Evolutionary conservation across 148 eudicot species (phyloP), one percentile per base, ranked within the genome.

Genomic region (Euryodendron excelsum): DNA sequence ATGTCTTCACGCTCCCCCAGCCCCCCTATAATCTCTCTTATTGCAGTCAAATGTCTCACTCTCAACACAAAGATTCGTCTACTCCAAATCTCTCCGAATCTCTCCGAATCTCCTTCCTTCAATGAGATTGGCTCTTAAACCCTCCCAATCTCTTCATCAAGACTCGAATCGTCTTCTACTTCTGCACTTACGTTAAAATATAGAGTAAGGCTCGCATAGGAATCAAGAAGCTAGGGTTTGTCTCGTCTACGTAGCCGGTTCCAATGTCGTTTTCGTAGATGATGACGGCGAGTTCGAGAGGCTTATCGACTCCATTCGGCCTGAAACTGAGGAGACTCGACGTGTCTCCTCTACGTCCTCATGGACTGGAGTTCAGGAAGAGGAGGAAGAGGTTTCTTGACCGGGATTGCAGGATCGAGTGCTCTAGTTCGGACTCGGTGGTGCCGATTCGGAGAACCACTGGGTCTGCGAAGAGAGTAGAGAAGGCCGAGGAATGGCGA

Each of bases 251-350:
- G 39, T 1, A 0, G 27, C 23, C 18, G 68, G 20, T 1, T 68
- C 55, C 15, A 62, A 81, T 85, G 84, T 25, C 79, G 67, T 69
- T 80, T 14, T 55, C 27, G 47, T 76, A 62, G 52, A 50, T 61
- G 78, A 88, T 86, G 89, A 84, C 87, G 85, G 94, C 91, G 36
- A 87, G 81, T 79, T 87, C 90, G 58, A 83, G 91, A 41, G 90
- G 86, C 39, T 84, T 85, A 33, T 73, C 88, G 72, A 55, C 96
- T 82, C 83, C 85, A 33, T 86, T 87, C 27, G 63, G 76, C 33
- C 79, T 81, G n/a, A 71, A 66, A 78, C 70, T 70, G 44, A 79
- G 76, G 34, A 72, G 65, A 63, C 59, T 72, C 75, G 84, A 69
- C 30, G 60, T 73, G 72, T 65, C 25, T 53, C 62, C 1, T 23